A percentile compares a stretch with the other conserved stretches of the same genome.
Evolutionary conservation across 1,284 basidiomycete genomes (phyloP).

Genomic region (Psilocybe mexicana): DNA sequence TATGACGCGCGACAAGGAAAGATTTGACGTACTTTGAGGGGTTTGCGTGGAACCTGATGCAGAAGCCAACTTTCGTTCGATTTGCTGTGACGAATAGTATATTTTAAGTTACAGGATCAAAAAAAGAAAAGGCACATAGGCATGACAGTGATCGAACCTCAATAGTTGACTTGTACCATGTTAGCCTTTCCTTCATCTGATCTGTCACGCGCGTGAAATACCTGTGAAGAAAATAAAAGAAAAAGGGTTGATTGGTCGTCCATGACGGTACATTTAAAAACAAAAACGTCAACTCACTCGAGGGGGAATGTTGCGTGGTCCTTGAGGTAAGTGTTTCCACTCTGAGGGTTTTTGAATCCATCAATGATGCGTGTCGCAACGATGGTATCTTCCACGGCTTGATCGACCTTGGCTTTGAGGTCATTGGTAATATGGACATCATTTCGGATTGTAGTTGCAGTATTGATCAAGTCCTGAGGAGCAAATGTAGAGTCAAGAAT

Average conservation of each 20-base stretch:
- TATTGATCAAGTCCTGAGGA: constrained; percentile 58
- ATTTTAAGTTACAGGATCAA: constrained; percentile 5
- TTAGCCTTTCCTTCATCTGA: constrained; percentile 69
- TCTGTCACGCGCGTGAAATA: constrained; percentile 74
- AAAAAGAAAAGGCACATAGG: background rate
- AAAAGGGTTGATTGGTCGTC: background rate
- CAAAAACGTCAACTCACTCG: constrained; percentile 52
- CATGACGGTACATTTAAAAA: background rate
- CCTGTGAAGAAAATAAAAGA: constrained; percentile 35
- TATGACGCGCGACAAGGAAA: background rate
- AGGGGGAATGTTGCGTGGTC: constrained; percentile 80
- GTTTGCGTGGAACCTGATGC: constrained; percentile 65
- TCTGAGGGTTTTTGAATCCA: constrained; percentile 71
- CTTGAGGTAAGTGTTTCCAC: constrained; percentile 66
- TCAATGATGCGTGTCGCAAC: constrained; percentile 72
- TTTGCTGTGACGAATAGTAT: constrained; percentile 55
- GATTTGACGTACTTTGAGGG: constrained; percentile 63
- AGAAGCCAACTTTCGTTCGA: constrained; percentile 75
- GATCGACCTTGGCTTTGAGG: constrained; percentile 70
- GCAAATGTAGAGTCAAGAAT: background rate
- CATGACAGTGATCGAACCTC: constrained; percentile 49
- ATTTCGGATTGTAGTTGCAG: constrained; percentile 62
- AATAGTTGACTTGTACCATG: constrained; percentile 78
- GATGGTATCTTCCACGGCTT: constrained; percentile 76
- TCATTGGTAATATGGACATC: constrained; percentile 69